Conservation (phyloP, 805 yeast species). For the Yarrowia sp. region DNA sequence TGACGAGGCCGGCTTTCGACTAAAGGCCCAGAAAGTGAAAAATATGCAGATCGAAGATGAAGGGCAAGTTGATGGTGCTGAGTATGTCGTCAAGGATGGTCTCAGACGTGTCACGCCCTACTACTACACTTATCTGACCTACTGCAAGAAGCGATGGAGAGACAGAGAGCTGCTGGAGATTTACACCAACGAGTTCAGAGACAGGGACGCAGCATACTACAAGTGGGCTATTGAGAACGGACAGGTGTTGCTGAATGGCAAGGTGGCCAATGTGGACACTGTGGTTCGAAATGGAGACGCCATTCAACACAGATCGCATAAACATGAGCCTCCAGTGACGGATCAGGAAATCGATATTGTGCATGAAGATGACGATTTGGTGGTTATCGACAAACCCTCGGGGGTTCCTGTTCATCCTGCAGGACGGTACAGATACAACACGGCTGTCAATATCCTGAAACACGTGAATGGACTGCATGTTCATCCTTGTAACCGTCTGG, state of each 20-base stretch:
- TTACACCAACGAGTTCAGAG: slow-evolving; percentile 81
- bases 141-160: slow-evolving; percentile 90
- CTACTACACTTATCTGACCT: slow-evolving; percentile 83
- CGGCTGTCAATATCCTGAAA: slow-evolving; percentile 74
- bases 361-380: slow-evolving; percentile 69
- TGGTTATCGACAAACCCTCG: slow-evolving; percentile 89
- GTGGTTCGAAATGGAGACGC: slow-evolving; percentile 78
- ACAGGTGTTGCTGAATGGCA: slow-evolving; percentile 67
- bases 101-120: slow-evolving; percentile 80
- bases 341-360: slow-evolving; percentile 61
- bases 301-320: slow-evolving; percentile 76
- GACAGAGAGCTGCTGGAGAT: slow-evolving; percentile 77
- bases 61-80: slow-evolving; percentile 9
- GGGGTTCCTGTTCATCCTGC: slow-evolving; percentile 97
- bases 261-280: slow-evolving; percentile 61
- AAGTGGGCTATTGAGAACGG: slow-evolving; percentile 65
- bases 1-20: slow-evolving; percentile 6
- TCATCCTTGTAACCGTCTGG: slow-evolving; percentile 88
- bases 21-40: not conserved
- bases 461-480: slow-evolving; percentile 63
- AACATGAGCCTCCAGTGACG: slow-evolving; percentile 89
- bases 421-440: slow-evolving; percentile 75
- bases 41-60: slow-evolving; percentile 16
- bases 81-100: slow-evolving; percentile 27
- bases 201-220: slow-evolving; percentile 68